Conservation (phyloP, 2,329 filamentous ascomycete species). For the Cordyceps pruinosa region DNA sequence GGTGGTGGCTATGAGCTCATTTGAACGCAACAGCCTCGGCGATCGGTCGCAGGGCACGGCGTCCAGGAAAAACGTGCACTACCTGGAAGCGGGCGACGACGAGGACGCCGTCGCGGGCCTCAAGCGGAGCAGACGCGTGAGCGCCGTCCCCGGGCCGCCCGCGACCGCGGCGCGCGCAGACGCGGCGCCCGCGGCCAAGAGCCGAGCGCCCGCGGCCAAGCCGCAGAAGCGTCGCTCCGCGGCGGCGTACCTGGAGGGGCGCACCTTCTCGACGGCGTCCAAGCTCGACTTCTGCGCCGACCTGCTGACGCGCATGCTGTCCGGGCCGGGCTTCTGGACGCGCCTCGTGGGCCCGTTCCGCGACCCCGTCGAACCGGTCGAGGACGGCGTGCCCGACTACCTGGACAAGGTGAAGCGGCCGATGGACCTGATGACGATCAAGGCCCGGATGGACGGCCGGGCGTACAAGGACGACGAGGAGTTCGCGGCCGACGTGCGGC, state of each 20-base stretch:
- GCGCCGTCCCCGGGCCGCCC: constrained; percentile 13
- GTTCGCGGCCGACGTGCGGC: constrained; percentile 51
- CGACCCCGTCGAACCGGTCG: constrained; percentile 49
- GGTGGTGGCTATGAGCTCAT: constrained; percentile 54
- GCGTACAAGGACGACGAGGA: constrained; percentile 47
- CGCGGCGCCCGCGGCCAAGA: constrained; percentile 20
- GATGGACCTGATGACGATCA: constrained; percentile 57
- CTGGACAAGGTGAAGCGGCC: constrained; percentile 52
- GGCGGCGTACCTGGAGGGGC: constrained; percentile 28
- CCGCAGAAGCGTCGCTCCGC: constrained; percentile 30
- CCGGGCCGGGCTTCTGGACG: constrained; percentile 59
- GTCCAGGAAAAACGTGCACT: constrained; percentile 42
- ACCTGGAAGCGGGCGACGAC: constrained; percentile 39
- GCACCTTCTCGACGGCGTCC: constrained; percentile 29
- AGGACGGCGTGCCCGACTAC: constrained; percentile 56
- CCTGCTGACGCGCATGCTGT: constrained; percentile 52
- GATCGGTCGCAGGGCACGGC: constrained; percentile 21
- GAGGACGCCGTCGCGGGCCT: constrained; percentile 25
- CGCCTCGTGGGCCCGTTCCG: constrained; percentile 57
- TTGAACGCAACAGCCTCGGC: constrained; percentile 34
- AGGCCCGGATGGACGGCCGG: constrained; percentile 49
- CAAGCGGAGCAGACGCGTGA: constrained; percentile 39
- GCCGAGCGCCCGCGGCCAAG: constrained; percentile 26
- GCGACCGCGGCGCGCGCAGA: constrained; percentile 12
- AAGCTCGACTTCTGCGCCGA: constrained; percentile 55